A percentile compares a stretch with the other conserved stretches of the same genome.
Conservation (phyloP, 768 basidiomycete genomes). For the Flagelloscypha sp. region DNA sequence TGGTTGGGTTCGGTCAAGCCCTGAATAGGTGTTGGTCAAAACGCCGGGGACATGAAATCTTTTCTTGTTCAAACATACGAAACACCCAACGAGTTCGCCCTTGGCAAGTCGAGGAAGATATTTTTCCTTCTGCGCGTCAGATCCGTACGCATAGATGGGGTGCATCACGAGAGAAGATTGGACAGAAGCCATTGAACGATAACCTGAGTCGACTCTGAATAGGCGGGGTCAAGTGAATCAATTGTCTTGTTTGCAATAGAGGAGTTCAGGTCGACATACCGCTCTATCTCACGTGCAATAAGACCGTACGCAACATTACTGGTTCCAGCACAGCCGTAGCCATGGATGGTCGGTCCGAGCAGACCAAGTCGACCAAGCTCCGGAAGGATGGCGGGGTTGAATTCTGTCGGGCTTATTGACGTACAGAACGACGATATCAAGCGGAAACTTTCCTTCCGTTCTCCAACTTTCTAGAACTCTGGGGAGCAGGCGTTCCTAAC, state of each 20-base stretch:
- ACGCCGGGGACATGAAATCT: conserved; percentile 3
- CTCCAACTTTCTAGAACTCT: conserved; percentile 84
- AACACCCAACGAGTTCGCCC: conserved; percentile 87
- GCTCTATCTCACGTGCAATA: conserved; percentile 88
- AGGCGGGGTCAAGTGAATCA: conserved; percentile 2
- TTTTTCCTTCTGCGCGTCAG: conserved; percentile 82
- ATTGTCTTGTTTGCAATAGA: not conserved
- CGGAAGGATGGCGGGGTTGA: conserved; percentile 64
- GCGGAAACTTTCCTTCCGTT: conserved; percentile 57
- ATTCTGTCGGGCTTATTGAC: conserved; percentile 38
- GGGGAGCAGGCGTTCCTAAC: conserved; percentile 74
- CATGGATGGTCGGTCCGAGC: conserved; percentile 85
- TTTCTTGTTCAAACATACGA: conserved; percentile 73
- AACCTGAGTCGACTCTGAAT: conserved; percentile 86
- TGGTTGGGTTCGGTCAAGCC: conserved; percentile 95
- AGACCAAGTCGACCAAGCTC: conserved; percentile 93
- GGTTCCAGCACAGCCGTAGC: conserved; percentile 90
- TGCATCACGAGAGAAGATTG: conserved; percentile 98
- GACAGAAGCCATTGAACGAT: conserved; percentile 90
- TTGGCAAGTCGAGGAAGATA: conserved; percentile 80
- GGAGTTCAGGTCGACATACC: conserved; percentile 33
- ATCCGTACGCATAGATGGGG: conserved; percentile 82
- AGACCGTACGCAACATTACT: conserved; percentile 91
- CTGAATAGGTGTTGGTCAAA: conserved; percentile 28
- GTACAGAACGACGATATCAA: not conserved